A percentile compares a stretch with the other conserved stretches of the same genome.
Evolutionary conservation across 257 asterid genomes (phyloP).

Genomic region (Echites panduratus): DNA sequence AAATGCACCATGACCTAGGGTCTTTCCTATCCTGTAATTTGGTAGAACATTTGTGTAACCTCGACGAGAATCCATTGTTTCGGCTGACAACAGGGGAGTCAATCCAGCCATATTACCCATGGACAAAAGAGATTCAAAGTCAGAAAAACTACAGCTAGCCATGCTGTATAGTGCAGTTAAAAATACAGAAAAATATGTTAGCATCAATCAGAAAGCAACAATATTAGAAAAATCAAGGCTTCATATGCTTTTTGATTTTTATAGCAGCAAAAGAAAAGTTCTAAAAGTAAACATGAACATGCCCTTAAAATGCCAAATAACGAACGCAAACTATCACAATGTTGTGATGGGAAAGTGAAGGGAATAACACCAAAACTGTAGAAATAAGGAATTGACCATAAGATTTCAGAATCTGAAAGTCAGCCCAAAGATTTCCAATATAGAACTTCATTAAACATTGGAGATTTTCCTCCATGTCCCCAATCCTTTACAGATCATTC

Average conservation of each 20-base stretch:
- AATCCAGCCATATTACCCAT: neutral
- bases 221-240: neutral
- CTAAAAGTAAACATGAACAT: neutral
- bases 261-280: neutral
- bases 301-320: neutral
- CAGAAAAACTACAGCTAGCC: neutral
- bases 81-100: constrained; percentile 7
- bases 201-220: neutral
- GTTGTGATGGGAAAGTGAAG: neutral
- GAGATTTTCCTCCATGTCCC: neutral
- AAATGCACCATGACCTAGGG: constrained; percentile 54
- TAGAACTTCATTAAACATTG: neutral
- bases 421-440: neutral
- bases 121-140: neutral
- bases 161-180: neutral
- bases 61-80: constrained; percentile 13
- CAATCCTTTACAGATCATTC: neutral
- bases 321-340: neutral
- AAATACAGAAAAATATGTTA: neutral
- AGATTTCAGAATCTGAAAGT: neutral
- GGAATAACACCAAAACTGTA: neutral
- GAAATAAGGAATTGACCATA: neutral
- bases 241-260: neutral
- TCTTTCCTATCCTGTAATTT: constrained; percentile 44
- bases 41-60: constrained; percentile 14